These are phyloP conservation scores for Agrostemma githago DNA, from an alignment of 148 eudicot genomes.

Conservation along the genomic window DNA sequence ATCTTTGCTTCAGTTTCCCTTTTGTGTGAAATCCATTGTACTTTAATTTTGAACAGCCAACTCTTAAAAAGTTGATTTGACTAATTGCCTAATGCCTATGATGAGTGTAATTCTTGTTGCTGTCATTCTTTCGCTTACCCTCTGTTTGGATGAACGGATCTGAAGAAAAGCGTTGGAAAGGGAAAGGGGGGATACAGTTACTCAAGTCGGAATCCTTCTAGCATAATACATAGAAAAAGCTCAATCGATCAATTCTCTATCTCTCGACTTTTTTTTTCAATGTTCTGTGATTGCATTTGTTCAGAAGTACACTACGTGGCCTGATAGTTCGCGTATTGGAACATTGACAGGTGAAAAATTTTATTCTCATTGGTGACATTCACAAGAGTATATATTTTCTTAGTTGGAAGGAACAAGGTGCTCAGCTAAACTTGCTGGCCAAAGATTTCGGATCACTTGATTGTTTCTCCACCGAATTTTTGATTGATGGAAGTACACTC, in stretches of 20 bases:
- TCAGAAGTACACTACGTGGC: neutral
- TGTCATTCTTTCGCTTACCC: neutral
- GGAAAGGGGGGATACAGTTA: too few relatives aligned
- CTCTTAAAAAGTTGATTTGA: neutral
- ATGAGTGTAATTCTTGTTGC: neutral
- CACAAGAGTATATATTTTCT: slow-evolving; percentile 93
- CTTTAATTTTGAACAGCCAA: neutral
- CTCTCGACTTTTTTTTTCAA: neutral
- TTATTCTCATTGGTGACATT: slow-evolving; percentile 88
- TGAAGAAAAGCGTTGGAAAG: neutral
- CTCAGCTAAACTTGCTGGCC: slow-evolving; percentile 83
- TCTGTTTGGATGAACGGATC: neutral
- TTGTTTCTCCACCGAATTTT: slow-evolving; percentile 90
- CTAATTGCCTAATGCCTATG: neutral
- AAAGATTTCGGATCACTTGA: slow-evolving; percentile 96
- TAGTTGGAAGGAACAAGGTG: slow-evolving; percentile 96
- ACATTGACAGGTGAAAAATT: slow-evolving; percentile 80
- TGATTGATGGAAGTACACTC: slow-evolving; percentile 94
- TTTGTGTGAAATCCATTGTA: slow-evolving; percentile 7
- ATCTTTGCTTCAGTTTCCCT: neutral
- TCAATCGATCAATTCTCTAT: neutral
- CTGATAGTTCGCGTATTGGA: neutral
- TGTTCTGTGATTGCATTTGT: neutral
- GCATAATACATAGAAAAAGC: neutral
- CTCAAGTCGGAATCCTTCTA: neutral